These are phyloP conservation scores for Arabidopsis hybrid DNA, from an alignment of 441 rosid species.

Conservation along the genomic window DNA sequence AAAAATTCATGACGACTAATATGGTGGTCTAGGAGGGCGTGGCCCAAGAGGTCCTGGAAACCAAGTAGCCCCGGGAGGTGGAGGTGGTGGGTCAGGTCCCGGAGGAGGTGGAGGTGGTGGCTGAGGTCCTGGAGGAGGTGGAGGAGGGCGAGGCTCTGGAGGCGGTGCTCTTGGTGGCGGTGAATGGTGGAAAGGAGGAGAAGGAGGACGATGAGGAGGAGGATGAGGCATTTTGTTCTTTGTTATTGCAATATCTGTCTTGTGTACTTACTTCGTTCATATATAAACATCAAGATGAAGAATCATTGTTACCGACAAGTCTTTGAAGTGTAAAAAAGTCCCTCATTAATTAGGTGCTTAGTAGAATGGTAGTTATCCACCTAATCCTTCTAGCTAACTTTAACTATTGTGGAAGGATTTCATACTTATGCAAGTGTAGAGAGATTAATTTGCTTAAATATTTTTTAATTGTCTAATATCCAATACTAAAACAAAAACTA, in stretches of 20 bases:
- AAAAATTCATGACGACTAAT: background rate
- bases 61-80: slow-evolving; percentile 26
- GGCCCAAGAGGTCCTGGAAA: slow-evolving; percentile 14
- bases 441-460: background rate
- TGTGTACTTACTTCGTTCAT: slow-evolving; percentile 31
- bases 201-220: slow-evolving; percentile 28
- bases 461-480: too few relatives aligned
- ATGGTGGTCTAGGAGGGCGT: slow-evolving; percentile 18
- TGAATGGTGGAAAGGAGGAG: slow-evolving; percentile 25
- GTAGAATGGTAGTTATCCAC: slow-evolving; percentile 28
- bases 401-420: background rate
- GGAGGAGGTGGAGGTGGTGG: slow-evolving; percentile 14
- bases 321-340: slow-evolving; percentile 29
- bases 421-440: background rate
- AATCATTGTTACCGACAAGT: slow-evolving; percentile 31
- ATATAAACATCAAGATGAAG: slow-evolving; percentile 26
- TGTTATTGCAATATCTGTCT: slow-evolving; percentile 22
- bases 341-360: background rate
- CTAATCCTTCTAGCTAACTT: slow-evolving; percentile 28
- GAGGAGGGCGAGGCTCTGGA: slow-evolving; percentile 29
- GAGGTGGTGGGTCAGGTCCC: slow-evolving; percentile 31
- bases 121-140: slow-evolving; percentile 29
- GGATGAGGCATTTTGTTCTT: slow-evolving; percentile 38
- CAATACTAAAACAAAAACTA: too few relatives aligned
- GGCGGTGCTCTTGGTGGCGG: slow-evolving; percentile 33